Conservation (phyloP, 164 flowering plant genomes). For the Sextonia rubra region DNA sequence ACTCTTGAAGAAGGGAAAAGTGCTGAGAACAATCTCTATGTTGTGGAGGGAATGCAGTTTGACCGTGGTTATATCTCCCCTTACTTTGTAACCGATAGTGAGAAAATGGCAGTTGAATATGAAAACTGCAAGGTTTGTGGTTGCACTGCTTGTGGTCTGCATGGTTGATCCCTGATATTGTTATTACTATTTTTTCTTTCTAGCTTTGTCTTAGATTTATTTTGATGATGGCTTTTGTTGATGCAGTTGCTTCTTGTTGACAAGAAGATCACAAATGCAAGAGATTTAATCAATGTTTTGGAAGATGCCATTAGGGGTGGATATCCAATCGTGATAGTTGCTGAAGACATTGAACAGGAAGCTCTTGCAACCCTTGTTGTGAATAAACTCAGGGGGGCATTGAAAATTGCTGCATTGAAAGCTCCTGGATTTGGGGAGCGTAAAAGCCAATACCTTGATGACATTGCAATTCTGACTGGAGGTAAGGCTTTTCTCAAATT, state of each 20-base stretch:
- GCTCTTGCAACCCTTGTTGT: constrained; percentile 99
- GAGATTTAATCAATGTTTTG: constrained; percentile 74
- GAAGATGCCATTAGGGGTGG: constrained; percentile 90
- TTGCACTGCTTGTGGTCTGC: not conserved
- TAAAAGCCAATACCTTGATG: constrained; percentile 93
- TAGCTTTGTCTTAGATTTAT: not conserved
- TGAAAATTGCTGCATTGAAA: constrained; percentile 94
- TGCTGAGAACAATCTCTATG: constrained; percentile 85
- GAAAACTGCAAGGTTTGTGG: constrained; percentile 85
- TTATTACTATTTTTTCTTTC: not conserved
- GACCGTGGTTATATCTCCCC: constrained; percentile 97
- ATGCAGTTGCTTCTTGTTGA: constrained; percentile 94
- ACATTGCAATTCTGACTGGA: constrained; percentile 91
- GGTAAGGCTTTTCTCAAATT: constrained; percentile 31
- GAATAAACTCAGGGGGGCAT: constrained; percentile 83
- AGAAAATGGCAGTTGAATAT: constrained; percentile 89
- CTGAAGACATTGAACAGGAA: constrained; percentile 98
- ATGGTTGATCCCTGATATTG: not conserved
- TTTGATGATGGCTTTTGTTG: constrained; percentile 1
- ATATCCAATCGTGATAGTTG: constrained; percentile 77
- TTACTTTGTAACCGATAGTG: constrained; percentile 91
- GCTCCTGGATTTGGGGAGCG: constrained; percentile 99
- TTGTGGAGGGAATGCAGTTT: constrained; percentile 98
- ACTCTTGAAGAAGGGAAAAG: constrained; percentile 98
- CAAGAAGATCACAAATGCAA: constrained; percentile 90